Percentiles rank a stretch among this genome's conserved stretches.
phyloP scores from a whole-genome alignment of 768 basidiomycete genomes.

The Boletus edulis region DNA sequence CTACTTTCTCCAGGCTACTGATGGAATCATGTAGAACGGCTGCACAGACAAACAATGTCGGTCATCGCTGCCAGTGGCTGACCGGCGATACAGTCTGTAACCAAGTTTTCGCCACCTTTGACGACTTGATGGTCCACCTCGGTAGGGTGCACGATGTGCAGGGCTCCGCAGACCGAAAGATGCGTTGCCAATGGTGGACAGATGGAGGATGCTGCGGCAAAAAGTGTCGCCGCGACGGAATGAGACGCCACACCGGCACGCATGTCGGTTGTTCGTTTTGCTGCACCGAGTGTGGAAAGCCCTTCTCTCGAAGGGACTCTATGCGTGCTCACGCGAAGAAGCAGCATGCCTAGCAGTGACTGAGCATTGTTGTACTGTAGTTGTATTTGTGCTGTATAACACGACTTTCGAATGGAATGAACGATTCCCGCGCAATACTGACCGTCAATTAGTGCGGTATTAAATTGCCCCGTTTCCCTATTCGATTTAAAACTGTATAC shows the following conservation, averaged over 20 bases:
- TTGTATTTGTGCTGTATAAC: too few species aligned
- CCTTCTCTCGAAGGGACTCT: conserved; percentile 2
- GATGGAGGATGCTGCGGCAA: neutral
- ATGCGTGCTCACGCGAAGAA: conserved; percentile 4
- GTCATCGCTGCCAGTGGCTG: conserved; percentile 4
- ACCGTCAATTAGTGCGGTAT: too few species aligned
- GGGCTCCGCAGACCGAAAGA: neutral
- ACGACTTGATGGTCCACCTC: conserved; percentile 4
- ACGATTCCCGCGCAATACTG: too few species aligned
- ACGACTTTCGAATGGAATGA: too few species aligned
- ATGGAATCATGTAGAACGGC: neutral
- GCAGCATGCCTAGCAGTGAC: neutral
- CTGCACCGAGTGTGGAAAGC: neutral
- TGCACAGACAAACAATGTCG: neutral
- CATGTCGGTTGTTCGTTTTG: neutral
- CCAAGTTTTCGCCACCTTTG: neutral
- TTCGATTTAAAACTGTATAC: too few species aligned
- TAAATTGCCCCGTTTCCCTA: too few species aligned
- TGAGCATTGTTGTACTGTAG: too few species aligned
- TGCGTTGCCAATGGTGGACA: conserved; percentile 6
- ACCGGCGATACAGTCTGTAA: neutral
- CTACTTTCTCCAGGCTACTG: neutral
- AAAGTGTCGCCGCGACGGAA: neutral
- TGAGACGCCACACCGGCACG: conserved; percentile 4
- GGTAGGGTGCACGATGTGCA: neutral